A percentile compares a stretch with the other conserved stretches of the same genome.
phyloP scores from a whole-genome alignment of 768 basidiomycete species.

The Guyanaporus albipodus region DNA sequence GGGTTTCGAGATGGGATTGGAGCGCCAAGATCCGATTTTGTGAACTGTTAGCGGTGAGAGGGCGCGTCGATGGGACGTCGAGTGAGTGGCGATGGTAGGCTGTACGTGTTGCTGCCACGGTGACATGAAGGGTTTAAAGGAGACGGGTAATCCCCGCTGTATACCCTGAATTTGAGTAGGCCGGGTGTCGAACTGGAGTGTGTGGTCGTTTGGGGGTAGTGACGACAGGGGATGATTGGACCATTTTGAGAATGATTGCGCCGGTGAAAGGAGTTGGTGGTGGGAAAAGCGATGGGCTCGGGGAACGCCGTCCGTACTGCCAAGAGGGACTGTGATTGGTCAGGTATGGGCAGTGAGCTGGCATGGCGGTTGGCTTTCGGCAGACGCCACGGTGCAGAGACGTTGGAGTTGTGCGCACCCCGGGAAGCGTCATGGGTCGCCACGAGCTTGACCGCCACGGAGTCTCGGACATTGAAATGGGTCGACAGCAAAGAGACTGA shows the following conservation, averaged over 20 bases:
- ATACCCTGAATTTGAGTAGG: conserved; percentile 27
- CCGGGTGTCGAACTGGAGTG: no score
- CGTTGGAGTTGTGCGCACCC: neutral
- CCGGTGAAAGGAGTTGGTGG: conserved; percentile 13
- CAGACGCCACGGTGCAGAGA: conserved; percentile 1
- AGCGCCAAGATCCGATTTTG: no score
- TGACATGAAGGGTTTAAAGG: conserved; percentile 18
- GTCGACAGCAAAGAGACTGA: conserved; percentile 20
- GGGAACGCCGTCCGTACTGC: conserved; percentile 5
- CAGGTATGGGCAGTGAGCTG: conserved; percentile 5
- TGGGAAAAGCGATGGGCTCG: conserved; percentile 15
- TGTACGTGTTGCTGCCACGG: conserved; percentile 14
- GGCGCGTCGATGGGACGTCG: no score
- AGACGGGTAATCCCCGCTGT: conserved; percentile 31
- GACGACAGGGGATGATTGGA: conserved; percentile 14
- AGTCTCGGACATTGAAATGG: conserved; percentile 31
- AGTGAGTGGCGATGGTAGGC: conserved; percentile 4
- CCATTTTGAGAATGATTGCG: conserved; percentile 17
- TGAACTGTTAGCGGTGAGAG: no score
- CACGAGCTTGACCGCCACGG: conserved; percentile 18
- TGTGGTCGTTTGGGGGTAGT: no score
- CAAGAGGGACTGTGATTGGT: no score
- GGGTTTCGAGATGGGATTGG: no score
- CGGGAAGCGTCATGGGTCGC: conserved; percentile 1
- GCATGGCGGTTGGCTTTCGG: conserved; percentile 10